Evolutionary conservation across 345 rosid genomes (phyloP).

Genomic region (Garcia nutans): DNA sequence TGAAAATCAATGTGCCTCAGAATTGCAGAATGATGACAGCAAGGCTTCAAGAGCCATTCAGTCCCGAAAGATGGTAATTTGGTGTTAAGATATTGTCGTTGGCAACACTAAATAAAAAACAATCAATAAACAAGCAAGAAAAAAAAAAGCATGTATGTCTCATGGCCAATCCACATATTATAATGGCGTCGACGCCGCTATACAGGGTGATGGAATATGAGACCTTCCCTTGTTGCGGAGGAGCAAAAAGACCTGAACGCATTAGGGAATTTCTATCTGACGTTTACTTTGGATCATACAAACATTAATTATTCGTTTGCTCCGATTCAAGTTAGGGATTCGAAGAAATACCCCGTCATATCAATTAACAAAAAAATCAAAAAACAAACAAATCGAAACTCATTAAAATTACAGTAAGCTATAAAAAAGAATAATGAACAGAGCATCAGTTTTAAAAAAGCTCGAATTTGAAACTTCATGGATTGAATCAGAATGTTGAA

Average conservation of each 20-base stretch:
- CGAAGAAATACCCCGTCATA: slow-evolving; percentile 2
- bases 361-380: background rate
- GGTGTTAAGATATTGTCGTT: slow-evolving; percentile 18
- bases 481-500: slow-evolving; percentile 22
- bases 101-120: slow-evolving; percentile 5
- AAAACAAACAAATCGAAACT: too few relatives aligned
- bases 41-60: slow-evolving; percentile 30
- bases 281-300: slow-evolving; percentile 41
- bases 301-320: slow-evolving; percentile 20
- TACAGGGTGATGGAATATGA: slow-evolving; percentile 66
- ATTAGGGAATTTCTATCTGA: slow-evolving; percentile 28
- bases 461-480: slow-evolving; percentile 52
- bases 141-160: slow-evolving; percentile 11
- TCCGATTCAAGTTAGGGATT: background rate
- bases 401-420: too few relatives aligned
- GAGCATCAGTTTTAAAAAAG: slow-evolving; percentile 73
- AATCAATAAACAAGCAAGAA: too few relatives aligned
- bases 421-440: too few relatives aligned
- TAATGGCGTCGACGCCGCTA: slow-evolving; percentile 51
- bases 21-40: slow-evolving; percentile 31
- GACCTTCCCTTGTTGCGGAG: slow-evolving; percentile 24
- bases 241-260: slow-evolving; percentile 19
- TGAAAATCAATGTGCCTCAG: slow-evolving; percentile 20
- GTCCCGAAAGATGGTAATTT: slow-evolving; percentile 34
- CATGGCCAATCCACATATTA: slow-evolving; percentile 46